These are phyloP conservation scores for Fusarium abutilonis DNA, from an alignment of 2,329 filamentous ascomycete species.

Conservation along the genomic window DNA sequence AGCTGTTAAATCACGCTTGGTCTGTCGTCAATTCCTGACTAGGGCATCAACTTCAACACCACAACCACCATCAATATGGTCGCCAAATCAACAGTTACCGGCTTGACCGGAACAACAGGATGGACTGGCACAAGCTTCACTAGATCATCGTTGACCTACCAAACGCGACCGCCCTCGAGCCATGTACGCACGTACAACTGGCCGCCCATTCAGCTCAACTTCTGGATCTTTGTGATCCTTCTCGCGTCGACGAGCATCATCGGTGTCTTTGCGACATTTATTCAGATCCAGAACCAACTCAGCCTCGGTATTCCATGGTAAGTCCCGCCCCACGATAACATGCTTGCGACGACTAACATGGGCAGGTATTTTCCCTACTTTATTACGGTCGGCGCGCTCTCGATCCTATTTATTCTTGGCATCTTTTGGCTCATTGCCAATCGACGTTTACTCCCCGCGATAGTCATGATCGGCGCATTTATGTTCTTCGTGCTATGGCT, in stretches of 20 bases:
- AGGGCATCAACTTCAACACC: neutral
- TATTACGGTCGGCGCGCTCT: slow-evolving; percentile 67
- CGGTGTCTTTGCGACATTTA: slow-evolving; percentile 69
- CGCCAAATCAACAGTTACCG: slow-evolving; percentile 43
- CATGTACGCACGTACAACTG: slow-evolving; percentile 71
- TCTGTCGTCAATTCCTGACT: neutral
- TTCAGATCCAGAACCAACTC: slow-evolving; percentile 67
- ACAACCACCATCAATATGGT: slow-evolving; percentile 36
- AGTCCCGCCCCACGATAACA: slow-evolving; percentile 30
- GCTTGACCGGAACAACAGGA: slow-evolving; percentile 46
- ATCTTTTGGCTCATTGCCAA: slow-evolving; percentile 71
- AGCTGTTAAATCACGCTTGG: neutral
- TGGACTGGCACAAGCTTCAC: slow-evolving; percentile 42
- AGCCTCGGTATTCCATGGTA: slow-evolving; percentile 68
- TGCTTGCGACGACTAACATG: neutral
- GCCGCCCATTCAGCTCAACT: slow-evolving; percentile 72
- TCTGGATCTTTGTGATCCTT: slow-evolving; percentile 75
- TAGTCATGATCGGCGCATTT: slow-evolving; percentile 72
- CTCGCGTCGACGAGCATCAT: slow-evolving; percentile 67
- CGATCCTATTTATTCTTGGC: slow-evolving; percentile 72
- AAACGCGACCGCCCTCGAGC: slow-evolving; percentile 53
- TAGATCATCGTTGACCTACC: slow-evolving; percentile 56
- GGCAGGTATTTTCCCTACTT: slow-evolving; percentile 74
- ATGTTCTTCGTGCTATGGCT: slow-evolving; percentile 75
- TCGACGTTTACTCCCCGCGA: slow-evolving; percentile 67